phyloP scores from a whole-genome alignment of 2,329 filamentous ascomycete species.

The Aspergillus luchuensis region DNA sequence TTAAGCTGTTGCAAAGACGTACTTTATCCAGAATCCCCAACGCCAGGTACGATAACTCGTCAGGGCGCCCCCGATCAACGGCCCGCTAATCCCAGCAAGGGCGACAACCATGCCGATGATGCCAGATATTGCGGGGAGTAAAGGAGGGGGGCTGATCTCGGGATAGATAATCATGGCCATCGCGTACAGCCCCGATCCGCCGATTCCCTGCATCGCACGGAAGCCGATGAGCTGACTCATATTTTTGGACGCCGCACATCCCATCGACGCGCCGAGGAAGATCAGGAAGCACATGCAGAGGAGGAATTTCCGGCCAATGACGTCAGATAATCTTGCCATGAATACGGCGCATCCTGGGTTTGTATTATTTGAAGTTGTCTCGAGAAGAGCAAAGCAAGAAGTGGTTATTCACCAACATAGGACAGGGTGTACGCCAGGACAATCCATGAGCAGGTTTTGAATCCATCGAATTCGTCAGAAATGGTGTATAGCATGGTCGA shows the following conservation, averaged over 20 bases:
- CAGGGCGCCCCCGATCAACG: conserved; percentile 6
- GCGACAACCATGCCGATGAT: conserved; percentile 2
- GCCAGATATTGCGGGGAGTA: conserved; percentile 8
- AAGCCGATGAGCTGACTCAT: conserved; percentile 11
- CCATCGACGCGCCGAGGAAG: conserved; percentile 13
- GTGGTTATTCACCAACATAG: conserved; percentile 9
- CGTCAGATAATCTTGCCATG: conserved; percentile 7
- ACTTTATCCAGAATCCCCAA: conserved; percentile 11
- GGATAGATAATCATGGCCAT: conserved; percentile 8
- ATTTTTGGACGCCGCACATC: conserved; percentile 10
- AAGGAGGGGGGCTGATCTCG: not conserved
- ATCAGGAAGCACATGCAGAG: conserved; percentile 3
- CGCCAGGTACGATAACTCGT: conserved; percentile 6
- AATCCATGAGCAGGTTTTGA: conserved; percentile 6
- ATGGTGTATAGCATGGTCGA: conserved; percentile 14
- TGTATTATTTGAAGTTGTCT: not conserved
- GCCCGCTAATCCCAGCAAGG: conserved; percentile 8
- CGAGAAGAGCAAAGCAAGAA: not conserved
- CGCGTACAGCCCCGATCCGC: conserved; percentile 7
- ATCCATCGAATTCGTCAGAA: conserved; percentile 12
- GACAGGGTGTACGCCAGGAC: conserved; percentile 10
- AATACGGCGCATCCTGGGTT: conserved; percentile 1
- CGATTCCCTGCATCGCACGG: conserved; percentile 5
- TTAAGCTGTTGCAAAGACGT: not conserved
- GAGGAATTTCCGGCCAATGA: conserved; percentile 7